Evolutionary conservation across 139 green algal genomes (phyloP).

Genomic region (Monoraphidium neglectum): DNA sequence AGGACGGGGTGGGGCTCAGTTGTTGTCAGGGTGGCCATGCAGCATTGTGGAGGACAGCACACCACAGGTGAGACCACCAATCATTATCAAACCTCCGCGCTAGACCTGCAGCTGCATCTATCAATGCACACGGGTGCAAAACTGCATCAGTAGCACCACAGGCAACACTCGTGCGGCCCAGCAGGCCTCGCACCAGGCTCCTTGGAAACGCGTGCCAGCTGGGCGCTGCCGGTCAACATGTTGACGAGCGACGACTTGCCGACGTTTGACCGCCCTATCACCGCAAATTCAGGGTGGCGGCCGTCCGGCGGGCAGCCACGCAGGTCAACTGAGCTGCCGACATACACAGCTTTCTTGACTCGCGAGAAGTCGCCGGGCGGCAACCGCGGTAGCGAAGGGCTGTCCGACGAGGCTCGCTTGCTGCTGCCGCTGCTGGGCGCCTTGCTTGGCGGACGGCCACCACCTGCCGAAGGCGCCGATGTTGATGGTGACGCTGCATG

Average conservation of each 20-base stretch:
- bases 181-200: constrained; percentile 68
- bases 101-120: too few relatives aligned
- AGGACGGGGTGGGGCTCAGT: neutral
- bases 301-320: constrained; percentile 66
- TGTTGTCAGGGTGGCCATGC: neutral
- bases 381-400: too few relatives aligned
- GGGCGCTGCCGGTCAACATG: constrained; percentile 73
- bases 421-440: too few relatives aligned
- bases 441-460: too few relatives aligned
- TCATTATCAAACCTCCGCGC: neutral
- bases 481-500: too few relatives aligned
- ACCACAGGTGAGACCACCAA: neutral
- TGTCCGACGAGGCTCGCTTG: too few relatives aligned
- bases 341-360: constrained; percentile 44
- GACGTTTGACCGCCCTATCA: constrained; percentile 95
- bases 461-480: too few relatives aligned
- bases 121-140: too few relatives aligned
- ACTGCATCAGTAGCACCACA: neutral
- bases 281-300: constrained; percentile 85
- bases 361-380: constrained; percentile 15
- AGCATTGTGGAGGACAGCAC: neutral
- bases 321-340: constrained; percentile 75
- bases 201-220: constrained; percentile 89
- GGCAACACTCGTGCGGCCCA: neutral
- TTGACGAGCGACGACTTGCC: constrained; percentile 97